A percentile compares a stretch with the other conserved stretches of the same genome.
These are phyloP conservation scores for Phaeosphaeriaceae sp. DNA, from an alignment of 2,329 filamentous ascomycete genomes.

Conservation along the genomic window DNA sequence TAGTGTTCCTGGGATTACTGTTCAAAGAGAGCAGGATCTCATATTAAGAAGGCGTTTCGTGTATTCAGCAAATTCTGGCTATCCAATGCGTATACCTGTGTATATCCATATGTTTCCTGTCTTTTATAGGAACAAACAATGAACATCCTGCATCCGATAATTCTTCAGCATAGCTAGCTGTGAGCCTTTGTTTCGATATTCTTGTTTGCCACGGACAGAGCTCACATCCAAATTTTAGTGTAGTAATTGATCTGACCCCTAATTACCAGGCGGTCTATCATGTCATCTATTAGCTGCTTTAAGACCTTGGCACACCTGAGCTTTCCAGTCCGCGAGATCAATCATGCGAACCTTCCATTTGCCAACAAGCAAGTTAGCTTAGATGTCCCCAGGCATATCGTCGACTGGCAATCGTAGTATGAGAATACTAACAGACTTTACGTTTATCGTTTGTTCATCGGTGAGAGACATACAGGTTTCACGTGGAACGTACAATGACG, in stretches of 20 bases:
- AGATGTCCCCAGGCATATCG: too few relatives aligned
- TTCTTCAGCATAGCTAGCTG: too few relatives aligned
- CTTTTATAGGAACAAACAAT: not conserved
- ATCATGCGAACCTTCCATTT: not conserved
- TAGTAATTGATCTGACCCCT: not conserved
- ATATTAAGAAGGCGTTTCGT: not conserved
- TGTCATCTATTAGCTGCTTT: not conserved
- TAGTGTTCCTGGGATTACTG: too few relatives aligned
- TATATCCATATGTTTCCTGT: not conserved
- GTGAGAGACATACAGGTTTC: not conserved
- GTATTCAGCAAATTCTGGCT: not conserved
- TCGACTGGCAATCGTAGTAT: too few relatives aligned
- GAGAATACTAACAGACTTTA: too few relatives aligned
- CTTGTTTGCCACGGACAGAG: not conserved
- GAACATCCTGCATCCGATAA: not conserved
- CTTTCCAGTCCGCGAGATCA: not conserved
- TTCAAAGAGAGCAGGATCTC: not conserved
- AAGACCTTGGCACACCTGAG: not conserved
- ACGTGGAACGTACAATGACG: not conserved
- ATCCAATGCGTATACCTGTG: not conserved
- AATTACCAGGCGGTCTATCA: not conserved
- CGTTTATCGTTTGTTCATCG: too few relatives aligned
- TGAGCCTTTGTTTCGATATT: too few relatives aligned
- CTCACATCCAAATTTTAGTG: not conserved
- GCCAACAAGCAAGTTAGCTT: too few relatives aligned